Evolutionary conservation across 768 basidiomycete genomes (phyloP).

Genomic region (Dendrothele bispora): DNA sequence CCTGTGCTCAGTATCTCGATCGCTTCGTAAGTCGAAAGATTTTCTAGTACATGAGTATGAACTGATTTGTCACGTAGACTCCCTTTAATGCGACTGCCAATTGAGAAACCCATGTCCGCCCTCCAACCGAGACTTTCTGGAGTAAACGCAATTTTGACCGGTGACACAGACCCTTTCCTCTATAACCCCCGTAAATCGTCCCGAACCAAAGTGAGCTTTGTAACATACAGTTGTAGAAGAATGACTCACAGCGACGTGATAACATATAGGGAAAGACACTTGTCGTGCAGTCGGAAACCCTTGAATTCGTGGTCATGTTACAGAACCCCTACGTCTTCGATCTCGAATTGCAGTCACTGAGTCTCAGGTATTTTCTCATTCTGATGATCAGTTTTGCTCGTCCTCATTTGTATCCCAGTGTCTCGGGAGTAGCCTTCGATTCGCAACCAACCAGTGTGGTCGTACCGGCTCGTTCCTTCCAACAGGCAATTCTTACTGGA

Average conservation of each 20-base stretch:
- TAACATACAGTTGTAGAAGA: too few species aligned
- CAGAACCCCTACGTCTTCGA: constrained; percentile 93
- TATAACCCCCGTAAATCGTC: constrained; percentile 90
- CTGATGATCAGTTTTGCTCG: constrained; percentile 7
- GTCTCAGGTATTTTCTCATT: constrained; percentile 59
- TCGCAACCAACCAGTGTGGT: constrained; percentile 60
- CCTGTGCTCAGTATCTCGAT: constrained; percentile 80
- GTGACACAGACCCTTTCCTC: constrained; percentile 78
- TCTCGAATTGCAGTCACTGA: constrained; percentile 79
- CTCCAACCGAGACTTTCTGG: constrained; percentile 42
- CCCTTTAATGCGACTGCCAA: constrained; percentile 66
- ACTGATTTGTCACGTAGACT: constrained; percentile 43
- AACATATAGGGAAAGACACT: constrained; percentile 54
- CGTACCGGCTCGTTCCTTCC: constrained; percentile 74
- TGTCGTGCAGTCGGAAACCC: constrained; percentile 78
- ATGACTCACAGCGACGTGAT: too few species aligned
- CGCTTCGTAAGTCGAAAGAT: constrained; percentile 65
- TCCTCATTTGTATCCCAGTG: constrained; percentile 47
- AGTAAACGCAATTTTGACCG: constrained; percentile 50
- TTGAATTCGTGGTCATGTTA: constrained; percentile 84
- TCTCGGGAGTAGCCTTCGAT: constrained; percentile 76
- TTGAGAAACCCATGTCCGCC: constrained; percentile 67
- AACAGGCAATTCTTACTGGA: constrained; percentile 70
- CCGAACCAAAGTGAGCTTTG: too few species aligned
- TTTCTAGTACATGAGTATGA: constrained; percentile 3